These are phyloP conservation scores for Populus hybrid DNA, from an alignment of 441 rosid species.

Conservation along the genomic window DNA sequence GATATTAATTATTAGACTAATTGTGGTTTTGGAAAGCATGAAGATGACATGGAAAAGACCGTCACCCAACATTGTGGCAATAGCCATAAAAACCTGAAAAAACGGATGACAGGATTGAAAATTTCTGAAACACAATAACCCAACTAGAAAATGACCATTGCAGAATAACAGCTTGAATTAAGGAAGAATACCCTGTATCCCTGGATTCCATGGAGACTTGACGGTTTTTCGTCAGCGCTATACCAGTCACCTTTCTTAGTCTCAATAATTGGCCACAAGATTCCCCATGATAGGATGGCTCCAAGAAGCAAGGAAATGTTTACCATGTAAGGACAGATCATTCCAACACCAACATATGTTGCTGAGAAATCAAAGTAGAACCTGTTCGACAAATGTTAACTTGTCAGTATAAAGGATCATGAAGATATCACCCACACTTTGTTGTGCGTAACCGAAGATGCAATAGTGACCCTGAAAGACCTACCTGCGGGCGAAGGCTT, in stretches of 20 bases:
- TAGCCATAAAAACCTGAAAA: slow-evolving; percentile 64
- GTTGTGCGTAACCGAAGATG: neutral
- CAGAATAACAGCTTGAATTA: neutral
- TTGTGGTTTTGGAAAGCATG: slow-evolving; percentile 43
- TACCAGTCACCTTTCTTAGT: slow-evolving; percentile 71
- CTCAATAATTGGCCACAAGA: slow-evolving; percentile 80
- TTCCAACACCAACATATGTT: slow-evolving; percentile 91
- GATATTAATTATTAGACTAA: slow-evolving; percentile 26
- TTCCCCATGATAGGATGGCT: slow-evolving; percentile 77
- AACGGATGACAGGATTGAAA: neutral
- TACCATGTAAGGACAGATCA: slow-evolving; percentile 88
- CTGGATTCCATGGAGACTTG: slow-evolving; percentile 72
- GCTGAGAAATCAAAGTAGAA: slow-evolving; percentile 88
- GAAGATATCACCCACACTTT: neutral
- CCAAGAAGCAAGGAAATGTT: slow-evolving; percentile 79
- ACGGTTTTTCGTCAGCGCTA: slow-evolving; percentile 31
- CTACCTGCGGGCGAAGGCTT: slow-evolving; percentile 56
- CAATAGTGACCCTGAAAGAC: neutral
- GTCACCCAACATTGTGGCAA: slow-evolving; percentile 68
- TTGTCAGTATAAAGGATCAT: neutral
- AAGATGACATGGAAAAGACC: slow-evolving; percentile 56
- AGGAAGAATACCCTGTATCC: slow-evolving; percentile 59
- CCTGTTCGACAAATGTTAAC: slow-evolving; percentile 26
- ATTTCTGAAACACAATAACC: neutral
- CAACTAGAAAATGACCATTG: neutral